Percentiles rank a stretch among this genome's conserved stretches.
Conservation (phyloP, 371 early-diverging fungal genomes). For the Rhizomucor pusillus region DNA sequence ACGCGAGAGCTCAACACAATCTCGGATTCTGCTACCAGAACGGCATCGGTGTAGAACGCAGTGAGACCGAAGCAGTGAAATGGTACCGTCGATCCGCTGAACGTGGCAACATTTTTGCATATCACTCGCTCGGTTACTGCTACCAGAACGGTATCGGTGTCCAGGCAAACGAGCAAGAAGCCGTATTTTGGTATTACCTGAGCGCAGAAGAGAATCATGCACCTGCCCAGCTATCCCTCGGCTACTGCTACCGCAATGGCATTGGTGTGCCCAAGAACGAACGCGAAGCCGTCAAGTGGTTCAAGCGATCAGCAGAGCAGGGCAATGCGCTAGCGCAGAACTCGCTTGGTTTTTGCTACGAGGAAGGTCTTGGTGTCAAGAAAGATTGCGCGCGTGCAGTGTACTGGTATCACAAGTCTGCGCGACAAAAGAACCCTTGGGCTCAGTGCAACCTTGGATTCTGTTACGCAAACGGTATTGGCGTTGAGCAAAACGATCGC, state of each 20-base stretch:
- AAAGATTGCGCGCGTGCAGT: constrained; percentile 66
- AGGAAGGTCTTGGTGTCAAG: constrained; percentile 70
- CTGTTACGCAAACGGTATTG: constrained; percentile 80
- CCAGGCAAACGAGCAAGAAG: constrained; percentile 56
- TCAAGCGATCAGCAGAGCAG: constrained; percentile 61
- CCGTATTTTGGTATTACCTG: constrained; percentile 69
- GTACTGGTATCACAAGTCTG: constrained; percentile 72
- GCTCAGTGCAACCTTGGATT: constrained; percentile 84
- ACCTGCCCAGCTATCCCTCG: constrained; percentile 78
- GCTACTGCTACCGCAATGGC: constrained; percentile 78
- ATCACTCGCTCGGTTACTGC: constrained; percentile 87
- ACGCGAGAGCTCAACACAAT: constrained; percentile 80
- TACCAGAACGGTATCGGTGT: constrained; percentile 89
- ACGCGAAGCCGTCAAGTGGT: constrained; percentile 68
- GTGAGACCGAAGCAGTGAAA: constrained; percentile 62
- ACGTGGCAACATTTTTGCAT: constrained; percentile 76
- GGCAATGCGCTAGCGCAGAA: constrained; percentile 80
- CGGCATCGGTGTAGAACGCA: constrained; percentile 67
- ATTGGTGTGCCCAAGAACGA: constrained; percentile 70
- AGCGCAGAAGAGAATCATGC: constrained; percentile 64
- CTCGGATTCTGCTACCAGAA: constrained; percentile 89
- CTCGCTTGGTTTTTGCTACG: constrained; percentile 80
- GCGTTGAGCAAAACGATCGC: constrained; percentile 49
- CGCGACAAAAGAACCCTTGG: constrained; percentile 74
- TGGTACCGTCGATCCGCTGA: constrained; percentile 76